phyloP scores from a whole-genome alignment of 441 rosid species.

The Erodium chrysanthum region DNA sequence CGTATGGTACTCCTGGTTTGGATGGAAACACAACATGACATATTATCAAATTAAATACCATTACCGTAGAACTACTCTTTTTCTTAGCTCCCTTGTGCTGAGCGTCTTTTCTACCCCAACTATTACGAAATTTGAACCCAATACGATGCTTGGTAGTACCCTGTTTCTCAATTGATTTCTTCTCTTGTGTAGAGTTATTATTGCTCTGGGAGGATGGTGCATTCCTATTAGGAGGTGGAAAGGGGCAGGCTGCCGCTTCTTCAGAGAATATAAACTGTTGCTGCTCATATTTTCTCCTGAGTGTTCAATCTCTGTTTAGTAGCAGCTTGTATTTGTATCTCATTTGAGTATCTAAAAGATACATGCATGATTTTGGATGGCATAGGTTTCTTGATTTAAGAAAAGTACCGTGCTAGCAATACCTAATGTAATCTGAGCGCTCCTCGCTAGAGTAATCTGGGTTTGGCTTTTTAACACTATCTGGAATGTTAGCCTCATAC shows the following conservation, averaged over 20 bases:
- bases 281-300: slow-evolving; percentile 79
- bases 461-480: slow-evolving; percentile 53
- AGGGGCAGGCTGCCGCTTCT: slow-evolving; percentile 34
- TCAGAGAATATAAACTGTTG: slow-evolving; percentile 41
- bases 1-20: neutral
- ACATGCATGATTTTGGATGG: neutral
- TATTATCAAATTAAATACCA: slow-evolving; percentile 14
- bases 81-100: slow-evolving; percentile 52
- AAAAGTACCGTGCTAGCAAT: slow-evolving; percentile 12
- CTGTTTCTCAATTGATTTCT: slow-evolving; percentile 40
- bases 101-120: slow-evolving; percentile 75
- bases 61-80: slow-evolving; percentile 66
- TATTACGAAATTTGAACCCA: slow-evolving; percentile 68
- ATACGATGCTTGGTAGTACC: slow-evolving; percentile 39
- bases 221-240: slow-evolving; percentile 24
- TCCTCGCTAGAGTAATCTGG: slow-evolving; percentile 67
- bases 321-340: neutral
- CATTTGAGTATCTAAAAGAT: neutral
- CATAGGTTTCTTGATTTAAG: neutral
- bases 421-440: slow-evolving; percentile 77
- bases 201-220: slow-evolving; percentile 27
- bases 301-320: slow-evolving; percentile 19
- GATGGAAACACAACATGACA: neutral
- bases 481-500: slow-evolving; percentile 65
- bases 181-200: slow-evolving; percentile 30